phyloP scores from a whole-genome alignment of 2,329 filamentous ascomycete species.

The Epichloe brachyelytri region DNA sequence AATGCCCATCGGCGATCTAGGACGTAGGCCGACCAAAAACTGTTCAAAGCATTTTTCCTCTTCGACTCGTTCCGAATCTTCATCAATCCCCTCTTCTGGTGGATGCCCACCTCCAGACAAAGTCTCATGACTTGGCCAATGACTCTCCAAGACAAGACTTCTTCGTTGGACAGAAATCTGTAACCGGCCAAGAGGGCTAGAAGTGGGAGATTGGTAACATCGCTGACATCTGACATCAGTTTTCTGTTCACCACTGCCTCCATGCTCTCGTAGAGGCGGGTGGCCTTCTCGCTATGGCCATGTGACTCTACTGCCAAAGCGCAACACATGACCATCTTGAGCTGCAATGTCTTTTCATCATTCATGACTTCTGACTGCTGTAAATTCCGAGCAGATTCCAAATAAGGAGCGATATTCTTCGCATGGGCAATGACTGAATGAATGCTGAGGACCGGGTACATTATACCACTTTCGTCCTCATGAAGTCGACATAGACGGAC shows the following conservation, averaged over 20 bases:
- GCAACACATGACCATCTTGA: slow-evolving; percentile 76
- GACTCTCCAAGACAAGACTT: slow-evolving; percentile 73
- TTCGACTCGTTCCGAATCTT: slow-evolving; percentile 58
- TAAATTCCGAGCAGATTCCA: slow-evolving; percentile 38
- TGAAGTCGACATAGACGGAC: slow-evolving; percentile 65
- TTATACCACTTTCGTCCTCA: slow-evolving; percentile 81
- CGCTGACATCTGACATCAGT: slow-evolving; percentile 40
- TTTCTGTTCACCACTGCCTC: slow-evolving; percentile 56
- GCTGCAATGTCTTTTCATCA: slow-evolving; percentile 46
- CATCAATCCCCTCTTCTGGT: slow-evolving; percentile 60
- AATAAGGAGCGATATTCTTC: slow-evolving; percentile 55
- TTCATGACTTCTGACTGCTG: slow-evolving; percentile 27
- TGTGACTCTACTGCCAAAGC: slow-evolving; percentile 66
- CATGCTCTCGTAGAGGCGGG: slow-evolving; percentile 62
- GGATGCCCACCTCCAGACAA: slow-evolving; percentile 72
- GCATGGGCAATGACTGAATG: slow-evolving; percentile 58
- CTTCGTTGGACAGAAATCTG: slow-evolving; percentile 76
- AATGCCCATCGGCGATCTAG: slow-evolving; percentile 82
- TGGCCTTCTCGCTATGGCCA: slow-evolving; percentile 64
- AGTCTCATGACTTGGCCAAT: slow-evolving; percentile 73
- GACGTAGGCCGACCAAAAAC: slow-evolving; percentile 81
- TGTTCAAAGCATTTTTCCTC: slow-evolving; percentile 51
- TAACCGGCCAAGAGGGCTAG: slow-evolving; percentile 47
- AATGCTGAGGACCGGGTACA: slow-evolving; percentile 80
- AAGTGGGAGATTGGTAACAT: slow-evolving; percentile 35